Conservation (phyloP, 345 rosid genomes). For the Salix exigua region DNA sequence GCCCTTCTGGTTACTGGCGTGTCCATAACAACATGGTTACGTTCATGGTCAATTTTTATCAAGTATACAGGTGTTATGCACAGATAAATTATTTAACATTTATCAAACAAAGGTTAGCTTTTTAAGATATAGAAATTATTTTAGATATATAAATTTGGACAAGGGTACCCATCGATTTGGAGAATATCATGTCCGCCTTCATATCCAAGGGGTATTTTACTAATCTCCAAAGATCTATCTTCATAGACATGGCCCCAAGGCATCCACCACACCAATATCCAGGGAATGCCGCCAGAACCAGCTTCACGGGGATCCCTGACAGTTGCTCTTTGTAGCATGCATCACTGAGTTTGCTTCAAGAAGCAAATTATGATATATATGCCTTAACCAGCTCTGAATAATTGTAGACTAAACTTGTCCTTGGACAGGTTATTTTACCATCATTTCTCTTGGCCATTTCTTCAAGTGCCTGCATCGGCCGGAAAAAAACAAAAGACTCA, state of each 20-base stretch:
- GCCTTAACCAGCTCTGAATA: slow-evolving; percentile 81
- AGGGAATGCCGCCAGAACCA: too few relatives aligned
- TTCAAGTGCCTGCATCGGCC: slow-evolving; percentile 64
- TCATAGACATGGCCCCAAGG: background rate
- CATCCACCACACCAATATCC: background rate
- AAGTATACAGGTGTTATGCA: too few relatives aligned
- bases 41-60: too few relatives aligned
- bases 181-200: too few relatives aligned
- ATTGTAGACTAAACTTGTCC: slow-evolving; percentile 62
- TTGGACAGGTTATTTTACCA: slow-evolving; percentile 80
- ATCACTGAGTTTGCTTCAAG: background rate
- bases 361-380: slow-evolving; percentile 53
- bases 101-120: too few relatives aligned
- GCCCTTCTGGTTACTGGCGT: background rate
- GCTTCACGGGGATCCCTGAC: background rate
- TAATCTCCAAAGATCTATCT: too few relatives aligned
- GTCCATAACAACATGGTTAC: background rate
- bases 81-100: too few relatives aligned
- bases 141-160: too few relatives aligned
- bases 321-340: background rate
- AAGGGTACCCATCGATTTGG: too few relatives aligned
- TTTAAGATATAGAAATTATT: too few relatives aligned
- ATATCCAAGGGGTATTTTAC: too few relatives aligned
- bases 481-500: slow-evolving; percentile 1
- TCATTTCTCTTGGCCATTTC: slow-evolving; percentile 80